A percentile compares a stretch with the other conserved stretches of the same genome.
These are phyloP conservation scores for Pseudopithomyces chartarum DNA, from an alignment of 2,329 filamentous ascomycete species.

Conservation along the genomic window DNA sequence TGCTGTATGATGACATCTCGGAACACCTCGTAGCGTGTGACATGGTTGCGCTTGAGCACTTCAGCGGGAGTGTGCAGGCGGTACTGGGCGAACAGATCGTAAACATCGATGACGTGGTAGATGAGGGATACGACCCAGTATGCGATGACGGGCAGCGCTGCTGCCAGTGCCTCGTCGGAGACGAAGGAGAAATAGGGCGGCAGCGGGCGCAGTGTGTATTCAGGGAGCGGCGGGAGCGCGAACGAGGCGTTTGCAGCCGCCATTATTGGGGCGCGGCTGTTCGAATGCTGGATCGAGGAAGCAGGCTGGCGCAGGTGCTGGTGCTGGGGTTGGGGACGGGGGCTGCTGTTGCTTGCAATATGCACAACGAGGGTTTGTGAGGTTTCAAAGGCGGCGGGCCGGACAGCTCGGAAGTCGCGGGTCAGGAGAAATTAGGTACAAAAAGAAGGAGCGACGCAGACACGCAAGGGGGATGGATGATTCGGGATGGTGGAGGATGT, in stretches of 20 bases:
- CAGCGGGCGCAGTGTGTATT: conserved; percentile 74
- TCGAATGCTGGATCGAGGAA: conserved; percentile 11
- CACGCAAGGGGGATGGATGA: neutral
- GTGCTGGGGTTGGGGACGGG: neutral
- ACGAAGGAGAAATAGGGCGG: conserved; percentile 76
- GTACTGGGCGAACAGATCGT: conserved; percentile 87
- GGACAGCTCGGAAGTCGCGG: conserved; percentile 3
- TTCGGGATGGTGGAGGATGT: too few species aligned
- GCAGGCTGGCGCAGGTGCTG: neutral
- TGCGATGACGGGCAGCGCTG: conserved; percentile 76
- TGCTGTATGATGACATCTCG: conserved; percentile 93
- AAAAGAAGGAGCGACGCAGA: conserved; percentile 18
- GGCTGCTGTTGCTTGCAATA: neutral
- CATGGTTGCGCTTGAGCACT: conserved; percentile 84
- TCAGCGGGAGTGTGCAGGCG: conserved; percentile 94
- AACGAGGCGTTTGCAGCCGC: conserved; percentile 55
- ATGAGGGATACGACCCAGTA: conserved; percentile 88
- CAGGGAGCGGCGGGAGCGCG: conserved; percentile 81
- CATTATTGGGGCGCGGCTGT: conserved; percentile 32
- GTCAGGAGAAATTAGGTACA: conserved; percentile 1
- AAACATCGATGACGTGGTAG: conserved; percentile 86
- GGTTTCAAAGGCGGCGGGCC: neutral
- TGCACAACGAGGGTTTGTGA: neutral
- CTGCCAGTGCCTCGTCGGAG: conserved; percentile 78
- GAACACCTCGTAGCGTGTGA: conserved; percentile 80